These are phyloP conservation scores for Pilobolus umbonatus DNA, from an alignment of 192 early-diverging fungal species.

Conservation along the genomic window DNA sequence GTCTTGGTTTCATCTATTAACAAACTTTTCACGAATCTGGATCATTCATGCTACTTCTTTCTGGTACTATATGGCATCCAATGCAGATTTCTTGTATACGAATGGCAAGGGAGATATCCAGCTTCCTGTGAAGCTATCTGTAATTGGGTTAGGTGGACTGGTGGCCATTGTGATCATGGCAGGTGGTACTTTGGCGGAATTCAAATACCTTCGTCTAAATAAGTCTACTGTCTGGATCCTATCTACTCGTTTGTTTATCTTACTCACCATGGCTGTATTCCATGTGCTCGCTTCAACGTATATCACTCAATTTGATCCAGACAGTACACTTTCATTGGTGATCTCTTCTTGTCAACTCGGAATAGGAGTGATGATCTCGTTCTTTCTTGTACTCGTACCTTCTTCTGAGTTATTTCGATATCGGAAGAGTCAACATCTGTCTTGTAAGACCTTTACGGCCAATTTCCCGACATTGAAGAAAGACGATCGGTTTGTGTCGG, in stretches of 20 bases:
- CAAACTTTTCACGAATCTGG: slow-evolving; percentile 71
- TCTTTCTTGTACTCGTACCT: slow-evolving; percentile 53
- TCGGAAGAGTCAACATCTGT: slow-evolving; percentile 7
- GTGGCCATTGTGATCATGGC: slow-evolving; percentile 50
- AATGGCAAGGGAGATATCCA: slow-evolving; percentile 17
- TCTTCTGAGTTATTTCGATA: slow-evolving; percentile 45
- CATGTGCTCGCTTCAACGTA: slow-evolving; percentile 45
- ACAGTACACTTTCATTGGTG: slow-evolving; percentile 38
- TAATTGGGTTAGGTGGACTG: slow-evolving; percentile 52
- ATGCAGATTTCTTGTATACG: slow-evolving; percentile 49
- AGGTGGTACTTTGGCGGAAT: slow-evolving; percentile 48
- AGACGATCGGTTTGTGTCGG: slow-evolving; percentile 51
- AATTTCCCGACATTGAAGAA: slow-evolving; percentile 54
- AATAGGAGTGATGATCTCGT: slow-evolving; percentile 52
- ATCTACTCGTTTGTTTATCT: slow-evolving; percentile 37
- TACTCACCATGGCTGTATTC: slow-evolving; percentile 44
- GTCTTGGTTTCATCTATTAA: slow-evolving; percentile 61
- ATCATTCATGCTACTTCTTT: slow-evolving; percentile 63
- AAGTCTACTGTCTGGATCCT: slow-evolving; percentile 27
- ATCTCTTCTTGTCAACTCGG: slow-evolving; percentile 56
- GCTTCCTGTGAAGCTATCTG: slow-evolving; percentile 33
- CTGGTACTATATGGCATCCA: slow-evolving; percentile 65
- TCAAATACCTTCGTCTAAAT: slow-evolving; percentile 51
- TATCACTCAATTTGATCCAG: slow-evolving; percentile 23
- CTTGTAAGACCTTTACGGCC: slow-evolving; percentile 51